A percentile compares a stretch with the other conserved stretches of the same genome.
phyloP scores from a whole-genome alignment of 2,329 filamentous ascomycete species.

The Monilinia polystroma region DNA sequence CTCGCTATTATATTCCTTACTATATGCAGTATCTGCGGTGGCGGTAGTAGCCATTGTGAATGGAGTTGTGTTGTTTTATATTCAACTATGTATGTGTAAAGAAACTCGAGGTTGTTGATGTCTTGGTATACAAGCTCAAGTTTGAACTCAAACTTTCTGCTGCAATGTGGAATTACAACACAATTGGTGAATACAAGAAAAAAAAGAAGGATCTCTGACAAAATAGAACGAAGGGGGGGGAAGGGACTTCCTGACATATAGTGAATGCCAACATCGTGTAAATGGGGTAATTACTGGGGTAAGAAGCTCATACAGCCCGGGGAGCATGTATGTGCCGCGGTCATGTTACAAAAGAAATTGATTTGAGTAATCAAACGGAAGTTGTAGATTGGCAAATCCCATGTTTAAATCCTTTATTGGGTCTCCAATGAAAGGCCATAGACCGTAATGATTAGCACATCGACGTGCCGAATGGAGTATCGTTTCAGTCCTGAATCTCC shows the following conservation, averaged over 20 bases:
- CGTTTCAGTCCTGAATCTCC: neutral
- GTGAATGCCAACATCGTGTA: neutral
- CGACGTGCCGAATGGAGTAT: slow-evolving; percentile 9
- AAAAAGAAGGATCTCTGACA: neutral
- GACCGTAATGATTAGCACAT: slow-evolving; percentile 1
- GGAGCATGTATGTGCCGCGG: slow-evolving; percentile 1
- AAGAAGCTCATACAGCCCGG: slow-evolving; percentile 8
- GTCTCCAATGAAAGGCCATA: neutral
- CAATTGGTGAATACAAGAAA: neutral
- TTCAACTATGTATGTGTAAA: neutral
- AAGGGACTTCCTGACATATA: neutral
- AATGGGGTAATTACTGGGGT: slow-evolving; percentile 4
- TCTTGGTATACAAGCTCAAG: neutral
- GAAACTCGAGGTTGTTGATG: neutral
- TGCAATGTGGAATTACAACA: neutral
- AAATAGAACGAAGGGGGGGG: neutral
- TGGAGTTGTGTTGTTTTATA: neutral
- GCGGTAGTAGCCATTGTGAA: slow-evolving; percentile 35
- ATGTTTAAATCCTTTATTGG: slow-evolving; percentile 2
- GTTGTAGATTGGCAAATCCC: neutral
- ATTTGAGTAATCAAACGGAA: neutral
- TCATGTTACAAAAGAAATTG: slow-evolving; percentile 1
- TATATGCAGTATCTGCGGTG: slow-evolving; percentile 25
- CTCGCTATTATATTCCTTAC: slow-evolving; percentile 32
- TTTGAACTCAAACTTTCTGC: neutral